Percentiles rank a stretch among this genome's conserved stretches.
Evolutionary conservation across 345 rosid genomes (phyloP).

Genomic region (Noccaea bulbosa): DNA sequence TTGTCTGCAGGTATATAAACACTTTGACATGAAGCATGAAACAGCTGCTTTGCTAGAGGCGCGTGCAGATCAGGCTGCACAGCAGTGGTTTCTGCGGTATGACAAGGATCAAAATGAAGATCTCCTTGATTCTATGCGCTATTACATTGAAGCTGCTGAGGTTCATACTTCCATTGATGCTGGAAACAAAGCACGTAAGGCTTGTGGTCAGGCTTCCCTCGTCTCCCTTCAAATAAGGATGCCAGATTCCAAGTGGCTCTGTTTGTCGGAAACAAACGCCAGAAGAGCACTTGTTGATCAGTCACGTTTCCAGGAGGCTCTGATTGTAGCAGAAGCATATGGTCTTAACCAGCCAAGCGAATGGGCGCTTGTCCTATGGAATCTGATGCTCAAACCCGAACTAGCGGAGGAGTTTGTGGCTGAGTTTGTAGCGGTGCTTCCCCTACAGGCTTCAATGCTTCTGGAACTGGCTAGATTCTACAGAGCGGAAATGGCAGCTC

Average conservation of each 20-base stretch:
- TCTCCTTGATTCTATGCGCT: conserved; percentile 90
- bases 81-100: conserved; percentile 72
- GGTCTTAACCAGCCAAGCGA: conserved; percentile 92
- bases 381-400: conserved; percentile 93
- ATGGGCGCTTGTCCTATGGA: conserved; percentile 97
- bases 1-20: conserved; percentile 79
- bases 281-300: conserved; percentile 87
- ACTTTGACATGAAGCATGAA: conserved; percentile 98
- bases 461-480: conserved; percentile 81
- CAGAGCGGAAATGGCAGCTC: conserved; percentile 86
- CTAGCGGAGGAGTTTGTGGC: conserved; percentile 87
- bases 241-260: conserved; percentile 94
- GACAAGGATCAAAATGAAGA: conserved; percentile 94
- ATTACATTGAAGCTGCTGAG: conserved; percentile 95
- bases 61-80: conserved; percentile 73
- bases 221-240: conserved; percentile 95
- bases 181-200: conserved; percentile 84
- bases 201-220: conserved; percentile 91
- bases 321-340: conserved; percentile 97
- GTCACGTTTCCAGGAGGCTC: conserved; percentile 90
- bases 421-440: conserved; percentile 93
- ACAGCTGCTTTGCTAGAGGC: conserved; percentile 87
- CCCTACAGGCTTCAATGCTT: conserved; percentile 88
- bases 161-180: conserved; percentile 92
- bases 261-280: conserved; percentile 85